Conservation (phyloP, 2,329 filamentous ascomycete genomes). For the Penicillium brasilianum region DNA sequence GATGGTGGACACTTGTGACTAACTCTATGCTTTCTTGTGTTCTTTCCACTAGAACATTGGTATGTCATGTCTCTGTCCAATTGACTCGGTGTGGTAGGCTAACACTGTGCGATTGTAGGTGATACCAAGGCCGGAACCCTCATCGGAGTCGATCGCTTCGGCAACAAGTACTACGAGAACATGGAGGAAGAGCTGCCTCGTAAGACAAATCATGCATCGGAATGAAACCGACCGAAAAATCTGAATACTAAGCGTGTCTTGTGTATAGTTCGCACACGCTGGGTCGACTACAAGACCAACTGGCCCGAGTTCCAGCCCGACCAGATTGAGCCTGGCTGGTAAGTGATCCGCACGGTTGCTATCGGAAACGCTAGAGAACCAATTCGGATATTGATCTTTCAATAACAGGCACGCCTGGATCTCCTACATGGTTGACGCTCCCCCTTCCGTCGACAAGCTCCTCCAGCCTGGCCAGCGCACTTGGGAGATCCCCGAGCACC, state of each 20-base stretch:
- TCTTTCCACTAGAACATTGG: conserved; percentile 49
- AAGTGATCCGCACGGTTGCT: conserved; percentile 26
- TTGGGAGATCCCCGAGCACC: conserved; percentile 77
- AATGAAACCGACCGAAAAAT: too few relatives aligned
- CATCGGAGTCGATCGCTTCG: conserved; percentile 83
- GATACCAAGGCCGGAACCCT: conserved; percentile 94
- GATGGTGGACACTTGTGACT: conserved; percentile 26
- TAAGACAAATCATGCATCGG: conserved; percentile 53
- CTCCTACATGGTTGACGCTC: conserved; percentile 87
- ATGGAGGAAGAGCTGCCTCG: conserved; percentile 83
- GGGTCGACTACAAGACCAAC: conserved; percentile 86
- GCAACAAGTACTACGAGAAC: conserved; percentile 99
- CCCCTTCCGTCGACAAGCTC: conserved; percentile 76
- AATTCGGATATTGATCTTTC: conserved; percentile 11
- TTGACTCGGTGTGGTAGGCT: conserved; percentile 23
- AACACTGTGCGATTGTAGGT: conserved; percentile 59
- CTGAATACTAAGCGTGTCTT: conserved; percentile 14
- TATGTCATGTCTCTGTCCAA: conserved; percentile 30
- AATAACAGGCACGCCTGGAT: conserved; percentile 85
- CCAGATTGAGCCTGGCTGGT: conserved; percentile 92
- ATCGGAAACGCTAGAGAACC: background rate
- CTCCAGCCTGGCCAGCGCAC: conserved; percentile 68
- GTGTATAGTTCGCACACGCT: conserved; percentile 80
- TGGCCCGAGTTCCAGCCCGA: conserved; percentile 58
- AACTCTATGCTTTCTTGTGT: conserved; percentile 22